Conservation (phyloP, 2,329 filamentous ascomycete genomes). For the Exophiala sp. region DNA sequence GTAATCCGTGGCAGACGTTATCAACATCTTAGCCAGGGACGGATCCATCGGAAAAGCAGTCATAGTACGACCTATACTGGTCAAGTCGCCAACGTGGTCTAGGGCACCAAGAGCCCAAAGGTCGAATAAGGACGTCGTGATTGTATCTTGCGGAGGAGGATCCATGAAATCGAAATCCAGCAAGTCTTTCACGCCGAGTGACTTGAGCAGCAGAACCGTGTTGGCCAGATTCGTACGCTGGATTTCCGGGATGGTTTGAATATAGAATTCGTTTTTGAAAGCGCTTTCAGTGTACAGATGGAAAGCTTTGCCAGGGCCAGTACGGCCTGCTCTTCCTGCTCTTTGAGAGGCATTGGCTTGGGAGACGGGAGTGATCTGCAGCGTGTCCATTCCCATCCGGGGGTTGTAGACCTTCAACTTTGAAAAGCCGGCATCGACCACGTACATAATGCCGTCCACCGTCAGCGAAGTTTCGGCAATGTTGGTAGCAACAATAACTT, state of each 20-base stretch:
- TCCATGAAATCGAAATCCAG: slow-evolving; percentile 98
- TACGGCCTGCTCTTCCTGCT: slow-evolving; percentile 88
- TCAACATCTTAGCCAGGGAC: slow-evolving; percentile 87
- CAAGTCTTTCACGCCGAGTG: slow-evolving; percentile 85
- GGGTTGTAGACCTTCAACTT: slow-evolving; percentile 99
- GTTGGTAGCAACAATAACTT: slow-evolving; percentile 97
- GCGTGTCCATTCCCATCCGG: slow-evolving; percentile 97
- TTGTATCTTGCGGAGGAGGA: slow-evolving; percentile 94
- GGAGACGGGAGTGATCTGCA: slow-evolving; percentile 95
- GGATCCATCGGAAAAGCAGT: slow-evolving; percentile 98
- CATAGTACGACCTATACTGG: slow-evolving; percentile 83
- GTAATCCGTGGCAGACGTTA: slow-evolving; percentile 84
- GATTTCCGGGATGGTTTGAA: slow-evolving; percentile 96
- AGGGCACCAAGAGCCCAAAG: slow-evolving; percentile 93
- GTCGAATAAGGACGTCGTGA: slow-evolving; percentile 94
- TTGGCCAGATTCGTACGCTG: slow-evolving; percentile 88
- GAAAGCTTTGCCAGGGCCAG: slow-evolving; percentile 92
- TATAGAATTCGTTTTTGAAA: slow-evolving; percentile 92
- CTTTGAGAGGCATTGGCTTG: slow-evolving; percentile 94
- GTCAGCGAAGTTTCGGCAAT: slow-evolving; percentile 98
- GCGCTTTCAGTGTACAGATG: slow-evolving; percentile 91
- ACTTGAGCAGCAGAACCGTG: slow-evolving; percentile 81
- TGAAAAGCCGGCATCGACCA: slow-evolving; percentile 92
- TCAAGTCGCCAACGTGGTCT: slow-evolving; percentile 90
- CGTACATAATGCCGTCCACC: slow-evolving; percentile 98